These are phyloP conservation scores for Lophiostoma macrostomum DNA, from an alignment of 495 filamentous ascomycete species.

Conservation along the genomic window DNA sequence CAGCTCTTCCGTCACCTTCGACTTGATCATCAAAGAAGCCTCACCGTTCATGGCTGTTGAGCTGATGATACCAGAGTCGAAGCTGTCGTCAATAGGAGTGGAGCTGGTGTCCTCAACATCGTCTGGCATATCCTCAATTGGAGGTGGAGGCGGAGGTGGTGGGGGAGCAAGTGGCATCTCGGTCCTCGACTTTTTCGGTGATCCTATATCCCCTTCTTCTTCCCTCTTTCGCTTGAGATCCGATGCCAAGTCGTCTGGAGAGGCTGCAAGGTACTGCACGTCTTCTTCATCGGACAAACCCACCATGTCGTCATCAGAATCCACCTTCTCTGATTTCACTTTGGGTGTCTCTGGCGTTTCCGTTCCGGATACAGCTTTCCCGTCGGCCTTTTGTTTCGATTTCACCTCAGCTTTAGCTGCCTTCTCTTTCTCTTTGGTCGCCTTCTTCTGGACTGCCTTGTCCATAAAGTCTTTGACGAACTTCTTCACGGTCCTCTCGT, in stretches of 20 bases:
- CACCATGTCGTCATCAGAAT: slow-evolving; percentile 42
- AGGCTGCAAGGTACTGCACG: not conserved
- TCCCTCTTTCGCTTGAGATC: slow-evolving; percentile 64
- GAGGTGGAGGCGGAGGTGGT: slow-evolving; percentile 46
- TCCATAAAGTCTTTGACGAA: slow-evolving; percentile 83
- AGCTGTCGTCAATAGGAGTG: slow-evolving; percentile 15
- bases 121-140: slow-evolving; percentile 30
- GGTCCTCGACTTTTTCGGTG: slow-evolving; percentile 41
- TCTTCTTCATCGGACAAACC: slow-evolving; percentile 59
- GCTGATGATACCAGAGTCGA: not conserved
- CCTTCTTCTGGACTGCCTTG: slow-evolving; percentile 73
- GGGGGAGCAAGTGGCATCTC: slow-evolving; percentile 43
- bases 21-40: not conserved
- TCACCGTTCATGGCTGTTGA: not conserved
- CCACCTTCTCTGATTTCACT: slow-evolving; percentile 30
- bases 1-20: slow-evolving; percentile 7
- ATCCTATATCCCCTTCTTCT: slow-evolving; percentile 37
- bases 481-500: slow-evolving; percentile 74
- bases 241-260: slow-evolving; percentile 38
- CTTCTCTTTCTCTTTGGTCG: slow-evolving; percentile 64
- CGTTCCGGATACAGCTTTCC: not conserved
- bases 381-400: slow-evolving; percentile 30
- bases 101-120: slow-evolving; percentile 25
- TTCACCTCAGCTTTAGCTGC: slow-evolving; percentile 52
- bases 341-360: slow-evolving; percentile 11